These are phyloP conservation scores for Aquilaria sinensis DNA, from an alignment of 345 rosid genomes.

Conservation along the genomic window DNA sequence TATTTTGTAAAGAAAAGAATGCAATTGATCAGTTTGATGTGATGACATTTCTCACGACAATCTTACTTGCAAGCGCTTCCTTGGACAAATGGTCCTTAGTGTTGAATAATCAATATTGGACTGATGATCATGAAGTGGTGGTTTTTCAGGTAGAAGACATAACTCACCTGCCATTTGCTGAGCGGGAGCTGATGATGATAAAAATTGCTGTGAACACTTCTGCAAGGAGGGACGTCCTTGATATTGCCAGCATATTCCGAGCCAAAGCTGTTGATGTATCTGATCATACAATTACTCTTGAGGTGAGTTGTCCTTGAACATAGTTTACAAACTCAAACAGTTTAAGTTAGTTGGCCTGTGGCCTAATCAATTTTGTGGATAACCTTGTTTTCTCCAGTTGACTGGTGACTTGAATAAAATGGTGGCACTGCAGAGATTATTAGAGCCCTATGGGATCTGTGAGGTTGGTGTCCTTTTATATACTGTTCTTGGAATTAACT, in stretches of 20 bases:
- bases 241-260: constrained; percentile 66
- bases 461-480: constrained; percentile 34
- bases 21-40: no score
- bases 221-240: constrained; percentile 68
- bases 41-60: no score
- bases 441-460: constrained; percentile 63
- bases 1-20: no score
- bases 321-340: background rate
- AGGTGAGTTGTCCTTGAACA: constrained; percentile 27
- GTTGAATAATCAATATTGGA: no score
- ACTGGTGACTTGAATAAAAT: constrained; percentile 61
- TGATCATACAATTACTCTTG: constrained; percentile 69
- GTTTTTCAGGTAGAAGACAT: constrained; percentile 53
- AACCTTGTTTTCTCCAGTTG: constrained; percentile 29
- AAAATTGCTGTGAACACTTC: constrained; percentile 56
- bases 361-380: background rate
- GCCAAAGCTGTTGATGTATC: constrained; percentile 71
- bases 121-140: no score
- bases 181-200: constrained; percentile 60
- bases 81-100: no score
- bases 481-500: no score
- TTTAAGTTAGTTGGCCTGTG: background rate
- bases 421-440: constrained; percentile 52
- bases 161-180: constrained; percentile 66
- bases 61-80: no score